Evolutionary conservation across 2,329 filamentous ascomycete species (phyloP).

Genomic region (Bipolaris sorokiniana): DNA sequence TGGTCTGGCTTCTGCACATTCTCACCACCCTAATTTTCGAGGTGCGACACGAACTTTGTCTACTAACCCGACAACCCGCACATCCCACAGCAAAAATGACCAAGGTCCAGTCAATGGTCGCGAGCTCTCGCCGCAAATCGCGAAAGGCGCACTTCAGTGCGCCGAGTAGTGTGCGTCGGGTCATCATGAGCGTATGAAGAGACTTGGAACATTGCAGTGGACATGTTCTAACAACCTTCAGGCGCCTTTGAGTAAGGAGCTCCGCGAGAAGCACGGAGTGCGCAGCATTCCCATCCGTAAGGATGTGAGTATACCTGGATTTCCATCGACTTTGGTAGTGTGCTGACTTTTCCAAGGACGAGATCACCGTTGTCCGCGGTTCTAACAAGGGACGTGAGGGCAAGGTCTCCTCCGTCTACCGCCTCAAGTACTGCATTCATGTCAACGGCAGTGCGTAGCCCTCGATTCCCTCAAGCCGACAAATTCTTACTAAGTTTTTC

Average conservation of each 20-base stretch:
- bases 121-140: conserved; percentile 95
- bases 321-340: conserved; percentile 10
- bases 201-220: conserved; percentile 61
- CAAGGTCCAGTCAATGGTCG: conserved; percentile 68
- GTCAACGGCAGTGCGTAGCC: conserved; percentile 71
- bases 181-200: conserved; percentile 81
- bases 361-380: conserved; percentile 91
- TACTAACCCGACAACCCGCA: conserved; percentile 42
- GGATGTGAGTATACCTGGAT: conserved; percentile 62
- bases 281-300: conserved; percentile 90
- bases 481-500: conserved; percentile 28
- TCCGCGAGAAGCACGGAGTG: conserved; percentile 99
- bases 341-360: conserved; percentile 59
- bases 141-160: conserved; percentile 98
- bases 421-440: conserved; percentile 89
- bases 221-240: conserved; percentile 44
- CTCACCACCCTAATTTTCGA: conserved; percentile 25
- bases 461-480: neutral
- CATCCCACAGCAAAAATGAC: conserved; percentile 65
- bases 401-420: conserved; percentile 91
- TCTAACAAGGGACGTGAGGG: conserved; percentile 97
- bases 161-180: conserved; percentile 89
- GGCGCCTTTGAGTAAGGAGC: conserved; percentile 69
- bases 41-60: conserved; percentile 26
- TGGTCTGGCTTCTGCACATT: conserved; percentile 14